Percentiles rank a stretch among this genome's conserved stretches.
phyloP scores from a whole-genome alignment of 129 eudicot genomes.

The Tagetes erecta region DNA sequence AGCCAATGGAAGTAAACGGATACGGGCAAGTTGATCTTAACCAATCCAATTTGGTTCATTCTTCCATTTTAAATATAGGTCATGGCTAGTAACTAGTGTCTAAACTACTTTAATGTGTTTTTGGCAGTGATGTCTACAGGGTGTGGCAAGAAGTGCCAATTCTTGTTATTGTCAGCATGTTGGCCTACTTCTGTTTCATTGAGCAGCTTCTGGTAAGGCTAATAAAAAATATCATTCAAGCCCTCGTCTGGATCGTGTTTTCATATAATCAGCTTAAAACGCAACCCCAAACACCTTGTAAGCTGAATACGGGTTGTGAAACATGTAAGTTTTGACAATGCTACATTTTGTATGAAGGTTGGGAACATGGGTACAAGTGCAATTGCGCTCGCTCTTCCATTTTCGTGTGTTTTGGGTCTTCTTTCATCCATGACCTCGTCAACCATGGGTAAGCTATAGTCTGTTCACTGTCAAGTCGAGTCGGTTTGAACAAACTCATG shows the following conservation, averaged over 20 bases:
- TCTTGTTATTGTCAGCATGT: conserved; percentile 89
- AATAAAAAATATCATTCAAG: background rate
- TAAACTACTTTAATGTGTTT: conserved; percentile 15
- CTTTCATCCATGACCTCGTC: conserved; percentile 85
- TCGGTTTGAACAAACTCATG: background rate
- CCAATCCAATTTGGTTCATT: background rate
- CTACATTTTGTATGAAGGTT: conserved; percentile 48
- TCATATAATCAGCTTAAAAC: background rate
- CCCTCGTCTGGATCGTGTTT: background rate
- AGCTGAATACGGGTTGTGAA: background rate
- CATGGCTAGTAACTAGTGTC: background rate
- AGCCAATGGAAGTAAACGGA: conserved; percentile 47
- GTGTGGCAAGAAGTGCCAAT: conserved; percentile 94
- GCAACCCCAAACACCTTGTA: background rate
- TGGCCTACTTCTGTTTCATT: conserved; percentile 88
- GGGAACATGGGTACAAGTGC: conserved; percentile 75
- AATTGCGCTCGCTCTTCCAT: conserved; percentile 85
- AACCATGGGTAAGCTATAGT: conserved; percentile 68
- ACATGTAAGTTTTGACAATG: conserved; percentile 3
- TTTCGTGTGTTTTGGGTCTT: conserved; percentile 87
- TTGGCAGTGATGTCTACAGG: conserved; percentile 51
- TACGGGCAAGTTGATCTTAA: conserved; percentile 51
- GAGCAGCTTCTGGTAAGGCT: conserved; percentile 83
- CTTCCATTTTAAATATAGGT: background rate
- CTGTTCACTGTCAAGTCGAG: background rate